Conservation (phyloP, 225 moss, liverwort and hornwort species). For the Bryum argenteum region DNA sequence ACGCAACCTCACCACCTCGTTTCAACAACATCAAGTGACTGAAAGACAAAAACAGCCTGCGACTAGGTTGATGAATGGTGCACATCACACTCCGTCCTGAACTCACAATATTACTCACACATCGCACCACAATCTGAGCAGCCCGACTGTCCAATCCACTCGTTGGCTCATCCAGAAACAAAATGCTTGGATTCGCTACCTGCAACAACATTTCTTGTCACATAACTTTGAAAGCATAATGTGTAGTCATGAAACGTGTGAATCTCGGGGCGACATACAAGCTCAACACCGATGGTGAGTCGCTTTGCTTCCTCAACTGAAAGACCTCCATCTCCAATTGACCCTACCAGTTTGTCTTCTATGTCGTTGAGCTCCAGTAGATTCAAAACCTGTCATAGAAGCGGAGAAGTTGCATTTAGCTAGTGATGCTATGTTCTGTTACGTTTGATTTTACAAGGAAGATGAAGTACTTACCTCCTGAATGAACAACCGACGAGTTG, state of each 20-base stretch:
- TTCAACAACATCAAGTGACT: slow-evolving; percentile 73
- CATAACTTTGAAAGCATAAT: background rate
- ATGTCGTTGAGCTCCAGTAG: slow-evolving; percentile 72
- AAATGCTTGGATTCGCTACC: slow-evolving; percentile 85
- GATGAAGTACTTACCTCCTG: slow-evolving; percentile 45
- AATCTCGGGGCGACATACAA: slow-evolving; percentile 45
- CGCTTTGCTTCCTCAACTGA: slow-evolving; percentile 96
- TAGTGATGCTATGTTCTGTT: background rate
- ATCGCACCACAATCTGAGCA: slow-evolving; percentile 81
- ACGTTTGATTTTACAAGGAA: background rate
- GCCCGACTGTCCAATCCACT: slow-evolving; percentile 90
- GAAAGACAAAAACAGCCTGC: slow-evolving; percentile 74
- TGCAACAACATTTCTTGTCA: slow-evolving; percentile 21
- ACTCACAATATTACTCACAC: slow-evolving; percentile 63
- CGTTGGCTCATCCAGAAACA: slow-evolving; percentile 72
- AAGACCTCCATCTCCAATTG: slow-evolving; percentile 81
- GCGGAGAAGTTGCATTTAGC: too few relatives aligned
- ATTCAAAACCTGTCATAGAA: slow-evolving; percentile 49
- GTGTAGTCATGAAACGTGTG: background rate
- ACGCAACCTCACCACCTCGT: slow-evolving; percentile 79
- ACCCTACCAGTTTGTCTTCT: slow-evolving; percentile 73
- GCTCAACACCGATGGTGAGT: slow-evolving; percentile 95
- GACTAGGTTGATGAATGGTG: slow-evolving; percentile 97
- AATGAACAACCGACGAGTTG: slow-evolving; percentile 50
- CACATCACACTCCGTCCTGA: slow-evolving; percentile 83